A percentile compares a stretch with the other conserved stretches of the same genome.
phyloP scores from a whole-genome alignment of 768 basidiomycete genomes.

The Daedaleopsis nitida region DNA sequence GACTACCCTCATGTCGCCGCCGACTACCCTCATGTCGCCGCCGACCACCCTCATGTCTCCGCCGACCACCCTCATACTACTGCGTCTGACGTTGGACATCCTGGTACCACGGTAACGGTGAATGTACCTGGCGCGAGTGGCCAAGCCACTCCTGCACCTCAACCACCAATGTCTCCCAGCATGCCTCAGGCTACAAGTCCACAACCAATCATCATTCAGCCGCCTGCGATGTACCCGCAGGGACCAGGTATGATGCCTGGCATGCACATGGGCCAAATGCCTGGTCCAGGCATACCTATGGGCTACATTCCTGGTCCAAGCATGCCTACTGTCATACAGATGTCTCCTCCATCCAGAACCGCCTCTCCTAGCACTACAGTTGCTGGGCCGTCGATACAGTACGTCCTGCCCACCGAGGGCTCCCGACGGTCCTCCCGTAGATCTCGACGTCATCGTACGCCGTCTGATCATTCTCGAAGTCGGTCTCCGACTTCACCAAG shows the following conservation, averaged over 20 bases:
- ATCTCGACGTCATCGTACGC: background rate
- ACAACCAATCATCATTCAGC: slow-evolving; percentile 14
- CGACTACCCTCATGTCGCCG: no score
- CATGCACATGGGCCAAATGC: background rate
- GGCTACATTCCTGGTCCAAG: background rate
- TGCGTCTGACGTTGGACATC: background rate
- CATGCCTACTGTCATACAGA: background rate
- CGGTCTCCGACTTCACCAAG: background rate
- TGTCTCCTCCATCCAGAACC: background rate
- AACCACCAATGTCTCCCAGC: background rate
- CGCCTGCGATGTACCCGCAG: background rate
- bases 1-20: no score
- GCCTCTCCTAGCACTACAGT: background rate
- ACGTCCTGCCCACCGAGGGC: background rate
- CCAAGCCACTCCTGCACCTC: background rate
- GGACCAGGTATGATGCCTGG: background rate
- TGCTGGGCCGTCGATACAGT: background rate
- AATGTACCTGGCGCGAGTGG: background rate
- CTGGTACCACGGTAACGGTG: background rate
- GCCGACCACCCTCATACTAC: background rate
- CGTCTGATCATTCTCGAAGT: background rate
- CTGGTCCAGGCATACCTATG: no score
- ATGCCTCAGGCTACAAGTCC: background rate
- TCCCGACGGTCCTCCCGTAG: background rate
- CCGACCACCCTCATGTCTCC: no score